Evolutionary conservation across 2,329 filamentous ascomycete genomes (phyloP).

Genomic region (Rasamsonia emersonii): DNA sequence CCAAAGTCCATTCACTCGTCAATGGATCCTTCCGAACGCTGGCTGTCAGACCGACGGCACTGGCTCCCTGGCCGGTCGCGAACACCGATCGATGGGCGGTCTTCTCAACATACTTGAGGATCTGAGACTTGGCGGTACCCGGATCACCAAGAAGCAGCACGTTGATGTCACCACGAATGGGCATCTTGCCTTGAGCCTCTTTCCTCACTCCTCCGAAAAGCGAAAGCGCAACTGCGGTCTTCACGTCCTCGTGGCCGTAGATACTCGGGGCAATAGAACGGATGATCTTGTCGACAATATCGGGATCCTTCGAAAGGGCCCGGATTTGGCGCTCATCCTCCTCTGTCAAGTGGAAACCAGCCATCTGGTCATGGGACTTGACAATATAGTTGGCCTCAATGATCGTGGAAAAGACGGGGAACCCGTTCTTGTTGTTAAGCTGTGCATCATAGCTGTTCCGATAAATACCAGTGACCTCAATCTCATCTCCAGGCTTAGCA

Average conservation of each 20-base stretch:
- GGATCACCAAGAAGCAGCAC: slow-evolving; percentile 92
- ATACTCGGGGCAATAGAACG: slow-evolving; percentile 93
- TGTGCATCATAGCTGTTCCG: slow-evolving; percentile 97
- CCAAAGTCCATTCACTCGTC: slow-evolving; percentile 94
- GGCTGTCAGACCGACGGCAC: slow-evolving; percentile 92
- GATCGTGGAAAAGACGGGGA: slow-evolving; percentile 96
- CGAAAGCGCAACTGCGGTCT: slow-evolving; percentile 89
- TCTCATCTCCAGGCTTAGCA: slow-evolving; percentile 94
- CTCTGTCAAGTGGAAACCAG: slow-evolving; percentile 89
- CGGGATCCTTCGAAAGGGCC: slow-evolving; percentile 75
- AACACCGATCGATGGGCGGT: slow-evolving; percentile 95
- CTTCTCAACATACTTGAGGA: slow-evolving; percentile 96
- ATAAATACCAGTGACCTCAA: slow-evolving; percentile 94
- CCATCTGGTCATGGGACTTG: slow-evolving; percentile 94
- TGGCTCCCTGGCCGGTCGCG: slow-evolving; percentile 93
- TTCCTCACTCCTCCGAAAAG: slow-evolving; percentile 94
- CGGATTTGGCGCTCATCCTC: slow-evolving; percentile 90
- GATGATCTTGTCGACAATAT: slow-evolving; percentile 87
- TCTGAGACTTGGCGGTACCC: slow-evolving; percentile 94
- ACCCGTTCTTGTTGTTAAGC: slow-evolving; percentile 96
- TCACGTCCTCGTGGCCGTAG: slow-evolving; percentile 93
- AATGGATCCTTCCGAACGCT: slow-evolving; percentile 91
- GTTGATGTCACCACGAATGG: slow-evolving; percentile 95
- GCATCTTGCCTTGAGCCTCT: slow-evolving; percentile 76
- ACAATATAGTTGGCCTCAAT: slow-evolving; percentile 95